Evolutionary conservation across 225 moss, liverwort and hornwort genomes (phyloP).

Genomic region (Climacium dendroides): DNA sequence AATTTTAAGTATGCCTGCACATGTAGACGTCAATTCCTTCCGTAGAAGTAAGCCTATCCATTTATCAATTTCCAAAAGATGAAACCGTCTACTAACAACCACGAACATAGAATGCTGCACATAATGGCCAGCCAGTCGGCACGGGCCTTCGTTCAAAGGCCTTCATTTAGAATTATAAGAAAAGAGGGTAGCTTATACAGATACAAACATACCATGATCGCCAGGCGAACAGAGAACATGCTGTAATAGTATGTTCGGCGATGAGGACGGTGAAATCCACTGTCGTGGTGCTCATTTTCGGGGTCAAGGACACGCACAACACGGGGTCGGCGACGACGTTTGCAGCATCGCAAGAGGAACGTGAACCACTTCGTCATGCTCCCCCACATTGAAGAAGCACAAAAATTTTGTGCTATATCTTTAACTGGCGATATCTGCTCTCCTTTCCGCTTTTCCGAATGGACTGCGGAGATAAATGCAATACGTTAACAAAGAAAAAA

Average conservation of each 20-base stretch:
- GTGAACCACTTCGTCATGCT: slow-evolving; percentile 42
- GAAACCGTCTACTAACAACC: neutral
- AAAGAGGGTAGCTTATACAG: neutral
- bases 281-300: slow-evolving; percentile 22
- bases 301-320: slow-evolving; percentile 20
- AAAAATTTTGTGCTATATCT: neutral
- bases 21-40: neutral
- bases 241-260: slow-evolving; percentile 55
- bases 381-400: slow-evolving; percentile 21
- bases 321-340: slow-evolving; percentile 20
- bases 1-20: neutral
- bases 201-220: slow-evolving; percentile 43
- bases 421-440: slow-evolving; percentile 9
- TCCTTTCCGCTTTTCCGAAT: slow-evolving; percentile 1
- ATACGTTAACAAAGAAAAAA: neutral
- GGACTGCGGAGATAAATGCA: neutral
- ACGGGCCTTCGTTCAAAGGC: neutral
- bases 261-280: slow-evolving; percentile 22
- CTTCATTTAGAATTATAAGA: neutral
- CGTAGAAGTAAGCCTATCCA: neutral
- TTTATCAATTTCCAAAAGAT: neutral
- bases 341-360: slow-evolving; percentile 26
- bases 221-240: slow-evolving; percentile 53
- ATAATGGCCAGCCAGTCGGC: neutral
- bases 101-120: neutral